phyloP scores from a whole-genome alignment of 192 early-diverging fungal species.

The Obelidium mucronatum region DNA sequence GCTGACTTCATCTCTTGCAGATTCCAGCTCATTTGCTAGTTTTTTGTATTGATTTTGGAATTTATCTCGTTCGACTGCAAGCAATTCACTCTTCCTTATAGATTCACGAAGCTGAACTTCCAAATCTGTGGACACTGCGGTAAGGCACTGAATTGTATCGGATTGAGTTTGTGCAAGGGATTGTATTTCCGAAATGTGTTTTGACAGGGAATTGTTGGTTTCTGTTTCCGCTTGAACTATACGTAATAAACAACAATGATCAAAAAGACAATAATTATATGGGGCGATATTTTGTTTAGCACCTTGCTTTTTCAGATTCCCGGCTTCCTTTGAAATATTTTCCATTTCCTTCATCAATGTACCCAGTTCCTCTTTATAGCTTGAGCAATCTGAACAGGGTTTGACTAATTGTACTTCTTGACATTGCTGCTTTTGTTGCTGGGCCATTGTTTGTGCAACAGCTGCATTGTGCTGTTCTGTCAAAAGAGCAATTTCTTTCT shows the following conservation, averaged over 20 bases:
- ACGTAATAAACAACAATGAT: neutral
- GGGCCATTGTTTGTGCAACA: neutral
- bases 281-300: too few relatives aligned
- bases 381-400: neutral
- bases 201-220: neutral
- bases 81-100: neutral
- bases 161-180: slow-evolving; percentile 1
- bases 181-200: neutral
- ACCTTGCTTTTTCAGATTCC: neutral
- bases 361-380: neutral
- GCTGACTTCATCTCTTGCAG: neutral
- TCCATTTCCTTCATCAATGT: neutral
- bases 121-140: neutral
- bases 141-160: neutral
- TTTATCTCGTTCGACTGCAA: neutral
- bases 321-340: neutral
- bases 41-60: neutral
- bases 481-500: neutral
- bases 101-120: neutral
- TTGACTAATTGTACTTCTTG: too few relatives aligned
- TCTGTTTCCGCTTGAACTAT: neutral
- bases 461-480: neutral
- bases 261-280: neutral
- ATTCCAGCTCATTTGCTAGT: neutral
- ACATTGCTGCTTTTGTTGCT: too few relatives aligned